Conservation (phyloP, 2,329 filamentous ascomycete species). For the Massarina eburnea region DNA sequence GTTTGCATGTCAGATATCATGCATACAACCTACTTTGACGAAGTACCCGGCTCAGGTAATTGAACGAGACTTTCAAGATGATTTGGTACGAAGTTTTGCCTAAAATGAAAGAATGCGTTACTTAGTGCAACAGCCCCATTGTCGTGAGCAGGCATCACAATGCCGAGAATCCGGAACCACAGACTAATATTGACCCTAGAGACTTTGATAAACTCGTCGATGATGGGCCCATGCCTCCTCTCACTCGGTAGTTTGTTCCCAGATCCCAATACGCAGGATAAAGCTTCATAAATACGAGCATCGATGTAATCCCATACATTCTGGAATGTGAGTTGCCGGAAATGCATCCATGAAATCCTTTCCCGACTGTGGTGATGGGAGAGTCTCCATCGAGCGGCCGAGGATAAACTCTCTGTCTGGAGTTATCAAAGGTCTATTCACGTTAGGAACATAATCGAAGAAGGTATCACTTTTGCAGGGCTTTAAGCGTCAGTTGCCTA, state of each 20-base stretch:
- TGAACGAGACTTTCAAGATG: slow-evolving; percentile 9
- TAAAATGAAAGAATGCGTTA: slow-evolving; percentile 21
- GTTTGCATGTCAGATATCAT: slow-evolving; percentile 35
- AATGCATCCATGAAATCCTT: slow-evolving; percentile 13
- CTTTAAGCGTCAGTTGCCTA: background rate
- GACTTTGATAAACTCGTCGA: slow-evolving; percentile 16
- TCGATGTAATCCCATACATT: slow-evolving; percentile 8
- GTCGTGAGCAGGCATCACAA: slow-evolving; percentile 19
- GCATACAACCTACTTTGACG: slow-evolving; percentile 8
- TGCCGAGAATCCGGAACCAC: slow-evolving; percentile 12
- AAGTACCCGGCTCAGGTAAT: slow-evolving; percentile 18
- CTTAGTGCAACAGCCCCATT: slow-evolving; percentile 15
- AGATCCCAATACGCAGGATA: background rate
- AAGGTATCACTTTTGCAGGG: background rate
- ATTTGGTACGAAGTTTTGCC: slow-evolving; percentile 17
- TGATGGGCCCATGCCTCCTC: background rate
- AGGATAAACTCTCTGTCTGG: slow-evolving; percentile 44
- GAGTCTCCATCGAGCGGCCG: slow-evolving; percentile 33
- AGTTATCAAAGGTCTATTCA: slow-evolving; percentile 35
- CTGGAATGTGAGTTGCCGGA: background rate
- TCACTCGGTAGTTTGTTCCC: slow-evolving; percentile 35
- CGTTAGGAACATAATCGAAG: background rate
- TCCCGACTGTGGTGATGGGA: slow-evolving; percentile 22
- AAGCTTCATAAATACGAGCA: slow-evolving; percentile 3
- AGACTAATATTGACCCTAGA: slow-evolving; percentile 12